Evolutionary conservation across 345 rosid species (phyloP).

Genomic region (Eutrema yunnanense): DNA sequence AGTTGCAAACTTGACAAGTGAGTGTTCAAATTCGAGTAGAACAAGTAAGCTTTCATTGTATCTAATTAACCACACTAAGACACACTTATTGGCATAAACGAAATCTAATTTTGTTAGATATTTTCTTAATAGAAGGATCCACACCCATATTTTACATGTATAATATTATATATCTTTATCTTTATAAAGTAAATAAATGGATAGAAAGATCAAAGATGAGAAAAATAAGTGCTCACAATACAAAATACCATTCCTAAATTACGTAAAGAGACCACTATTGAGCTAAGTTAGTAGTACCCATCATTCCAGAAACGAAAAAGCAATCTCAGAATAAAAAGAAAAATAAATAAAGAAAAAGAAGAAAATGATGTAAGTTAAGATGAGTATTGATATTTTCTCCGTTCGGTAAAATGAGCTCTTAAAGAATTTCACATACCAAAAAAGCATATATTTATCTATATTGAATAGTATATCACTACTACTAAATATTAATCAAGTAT

Average conservation of each 20-base stretch:
- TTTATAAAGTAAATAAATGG: conserved; percentile 11
- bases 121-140: conserved; percentile 12
- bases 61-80: conserved; percentile 32
- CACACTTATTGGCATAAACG: conserved; percentile 13
- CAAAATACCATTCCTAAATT: conserved; percentile 36
- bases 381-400: not conserved
- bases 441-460: not conserved
- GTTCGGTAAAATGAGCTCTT: too few species aligned
- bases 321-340: not conserved
- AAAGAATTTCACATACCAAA: not conserved
- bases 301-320: conserved; percentile 39
- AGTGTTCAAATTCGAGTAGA: conserved; percentile 46
- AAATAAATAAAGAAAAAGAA: not conserved
- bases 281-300: conserved; percentile 24
- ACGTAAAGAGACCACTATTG: conserved; percentile 27
- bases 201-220: not conserved
- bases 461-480: not conserved
- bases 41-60: conserved; percentile 59
- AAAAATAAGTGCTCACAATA: conserved; percentile 37
- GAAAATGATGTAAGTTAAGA: not conserved
- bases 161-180: conserved; percentile 6
- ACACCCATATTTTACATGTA: not conserved
- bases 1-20: conserved; percentile 45
- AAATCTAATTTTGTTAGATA: conserved; percentile 8
- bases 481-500: not conserved